Base-by-base conservation (phyloP, 1,284 basidiomycete genomes). In the Apiotrichum domesticum region DNA sequence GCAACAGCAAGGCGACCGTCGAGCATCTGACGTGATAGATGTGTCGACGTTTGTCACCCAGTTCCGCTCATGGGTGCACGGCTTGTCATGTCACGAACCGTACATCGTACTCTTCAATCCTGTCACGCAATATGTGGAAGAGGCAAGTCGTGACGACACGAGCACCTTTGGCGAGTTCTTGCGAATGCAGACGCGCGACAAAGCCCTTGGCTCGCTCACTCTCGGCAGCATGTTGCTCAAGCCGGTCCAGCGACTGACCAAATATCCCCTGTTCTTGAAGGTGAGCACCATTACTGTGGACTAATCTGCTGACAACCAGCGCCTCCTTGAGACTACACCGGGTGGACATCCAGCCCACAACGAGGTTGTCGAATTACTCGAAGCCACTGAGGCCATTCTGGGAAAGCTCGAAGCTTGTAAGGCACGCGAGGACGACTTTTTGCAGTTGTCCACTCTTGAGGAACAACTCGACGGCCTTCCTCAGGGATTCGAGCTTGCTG, bases 131-230 rank as follows among this genome's bases (percentile, higher is more conserved):
- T 67, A 80, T 53, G 82, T 91, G 40, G 81, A 83, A 49, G 72
- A 77, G 37, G 76, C 85, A 63, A 71, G 83, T n/a, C 73, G 77
- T 9, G 82, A 86, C 60, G 70, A 74, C 14, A 71, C 76, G n/a
- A 84, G 79, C 66, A 86, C 88, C 57, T 88, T 95, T 76, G 88
- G 87, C 2, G 87, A 90, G 70, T 95, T 93, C 72, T 79, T 95
- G 10, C 78, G 82, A 61, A 79, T 93, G 64, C 87, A 91, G 70
- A 85, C 86, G 68, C 79, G 79, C 49, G 82, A 83, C 7, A 84
- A 85, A 81, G 82, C 79, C 29, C 75, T 95, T 43, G 80, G 85
- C 49, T 79, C 78, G 40, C 82, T 90, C 58, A 81, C 78, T 34
- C 76, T 95, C 43, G 80, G 84, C 54, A 80, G 79, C 55, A 82